Evolutionary conservation across 148 eudicot genomes (phyloP), one percentile per base, ranked within the genome.

Genomic region (Heliosperma pusillum): DNA sequence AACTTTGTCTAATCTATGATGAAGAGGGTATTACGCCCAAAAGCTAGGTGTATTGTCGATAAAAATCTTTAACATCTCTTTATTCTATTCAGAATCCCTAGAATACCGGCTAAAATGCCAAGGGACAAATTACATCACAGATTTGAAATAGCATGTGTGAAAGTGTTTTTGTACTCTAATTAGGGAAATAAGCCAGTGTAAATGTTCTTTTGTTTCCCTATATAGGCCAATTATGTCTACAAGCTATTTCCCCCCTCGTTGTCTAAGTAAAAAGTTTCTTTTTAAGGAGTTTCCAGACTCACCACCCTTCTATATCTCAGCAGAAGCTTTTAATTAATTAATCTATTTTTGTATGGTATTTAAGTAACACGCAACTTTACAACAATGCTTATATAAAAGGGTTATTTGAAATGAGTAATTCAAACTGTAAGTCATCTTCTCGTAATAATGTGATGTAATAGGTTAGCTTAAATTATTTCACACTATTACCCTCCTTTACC

Each of bases 1-100:
- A 87, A 81, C 89, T 93, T 1, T 62, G 77, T 70, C 75, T 93
- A 29, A 77, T 82, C 64, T 78, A 79, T n/a, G 86, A 88, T 44
- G 82, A 85, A 10, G 72, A 27, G 25, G 8, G 20, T 22, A 24
- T 4, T 36, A 44, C 27, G 17, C 75, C 71, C 24, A 52, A 60
- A 69, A 60, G 52, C 70, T 66, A 68, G 69, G 13, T 66, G 80
- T 82, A 64, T 17, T 74, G 81, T 83, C 77, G 86, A 70, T 5
- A 64, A 74, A 13, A 59, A 7, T 25, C 55, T n/a, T 17, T 25
- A 17, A 13, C 3, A 30, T 17, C 55, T 26, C 3, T 25, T 3
- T 10, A 50, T 15, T 24, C 30, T 25, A 22, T 59, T 25, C 50
- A 5, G 45, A n/a, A n/a, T 2, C 29, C 22, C 50, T 50, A 50